Percentiles rank a stretch among this genome's conserved stretches.
These are phyloP conservation scores for Coemansia sp. DNA, from an alignment of 192 early-diverging fungal genomes.

Conservation along the genomic window DNA sequence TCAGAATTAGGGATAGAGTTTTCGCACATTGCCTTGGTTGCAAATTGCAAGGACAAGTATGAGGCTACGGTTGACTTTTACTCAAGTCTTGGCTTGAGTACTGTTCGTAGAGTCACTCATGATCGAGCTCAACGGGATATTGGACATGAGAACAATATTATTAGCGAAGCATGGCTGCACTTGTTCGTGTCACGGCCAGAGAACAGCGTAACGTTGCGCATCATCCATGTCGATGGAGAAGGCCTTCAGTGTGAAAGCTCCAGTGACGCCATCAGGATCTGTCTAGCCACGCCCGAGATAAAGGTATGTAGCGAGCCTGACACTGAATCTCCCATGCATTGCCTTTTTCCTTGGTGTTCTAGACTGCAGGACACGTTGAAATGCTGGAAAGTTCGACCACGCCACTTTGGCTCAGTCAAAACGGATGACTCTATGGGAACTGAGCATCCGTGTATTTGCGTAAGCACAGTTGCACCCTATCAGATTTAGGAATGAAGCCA, in stretches of 20 bases:
- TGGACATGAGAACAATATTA: conserved; percentile 27
- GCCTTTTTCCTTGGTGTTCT: not conserved
- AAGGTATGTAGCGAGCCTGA: conserved; percentile 17
- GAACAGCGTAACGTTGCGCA: conserved; percentile 40
- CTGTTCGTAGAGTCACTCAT: conserved; percentile 40
- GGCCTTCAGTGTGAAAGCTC: not conserved
- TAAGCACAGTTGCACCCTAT: conserved; percentile 1
- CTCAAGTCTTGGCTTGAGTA: conserved; percentile 56
- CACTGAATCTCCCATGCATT: not conserved
- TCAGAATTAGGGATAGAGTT: conserved; percentile 23
- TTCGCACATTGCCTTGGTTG: conserved; percentile 45
- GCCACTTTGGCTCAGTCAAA: not conserved
- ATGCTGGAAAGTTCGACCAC: not conserved
- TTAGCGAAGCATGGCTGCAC: conserved; percentile 57
- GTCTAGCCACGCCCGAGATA: conserved; percentile 26
- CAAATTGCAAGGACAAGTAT: conserved; percentile 22
- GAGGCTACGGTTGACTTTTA: conserved; percentile 57
- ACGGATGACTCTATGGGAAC: not conserved
- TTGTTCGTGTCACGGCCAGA: conserved; percentile 51
- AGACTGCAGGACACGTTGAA: not conserved
- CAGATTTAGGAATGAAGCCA: not conserved
- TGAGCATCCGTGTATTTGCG: not conserved
- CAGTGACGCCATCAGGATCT: conserved; percentile 26
- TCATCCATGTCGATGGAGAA: conserved; percentile 28
- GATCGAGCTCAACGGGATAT: conserved; percentile 33